These are phyloP conservation scores for Phytomonas sp. DNA, from an alignment of 208 protist genomes.

Conservation along the genomic window DNA sequence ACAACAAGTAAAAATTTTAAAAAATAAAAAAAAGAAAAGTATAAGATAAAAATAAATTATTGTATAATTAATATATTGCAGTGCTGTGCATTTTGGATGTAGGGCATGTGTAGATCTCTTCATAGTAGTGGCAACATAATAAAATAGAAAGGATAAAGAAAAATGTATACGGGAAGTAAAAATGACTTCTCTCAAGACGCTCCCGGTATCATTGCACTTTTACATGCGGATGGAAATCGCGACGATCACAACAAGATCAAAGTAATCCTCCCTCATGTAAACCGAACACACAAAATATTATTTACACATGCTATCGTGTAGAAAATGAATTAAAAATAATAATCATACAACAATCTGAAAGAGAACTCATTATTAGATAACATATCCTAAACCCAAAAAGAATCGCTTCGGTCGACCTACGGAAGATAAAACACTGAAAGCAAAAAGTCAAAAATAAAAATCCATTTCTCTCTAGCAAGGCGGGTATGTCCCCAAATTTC, in stretches of 20 bases:
- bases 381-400: not conserved
- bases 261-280: not conserved
- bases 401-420: not conserved
- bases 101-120: not conserved
- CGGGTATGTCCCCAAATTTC: conserved; percentile 58
- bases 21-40: conserved; percentile 2
- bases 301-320: not conserved
- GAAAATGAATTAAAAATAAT: no score
- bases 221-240: not conserved
- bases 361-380: not conserved
- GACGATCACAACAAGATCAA: not conserved
- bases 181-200: not conserved
- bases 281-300: not conserved
- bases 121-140: no score
- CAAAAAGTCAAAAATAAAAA: no score
- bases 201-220: not conserved
- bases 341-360: no score
- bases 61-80: not conserved
- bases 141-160: no score
- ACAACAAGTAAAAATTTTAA: conserved; percentile 10
- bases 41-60: not conserved
- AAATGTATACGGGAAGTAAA: no score
- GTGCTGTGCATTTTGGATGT: not conserved
- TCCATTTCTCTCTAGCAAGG: conserved; percentile 8
- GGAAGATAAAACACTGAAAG: not conserved